Conservation (phyloP, 768 basidiomycete genomes). For the Phaeolepiota aurea region DNA sequence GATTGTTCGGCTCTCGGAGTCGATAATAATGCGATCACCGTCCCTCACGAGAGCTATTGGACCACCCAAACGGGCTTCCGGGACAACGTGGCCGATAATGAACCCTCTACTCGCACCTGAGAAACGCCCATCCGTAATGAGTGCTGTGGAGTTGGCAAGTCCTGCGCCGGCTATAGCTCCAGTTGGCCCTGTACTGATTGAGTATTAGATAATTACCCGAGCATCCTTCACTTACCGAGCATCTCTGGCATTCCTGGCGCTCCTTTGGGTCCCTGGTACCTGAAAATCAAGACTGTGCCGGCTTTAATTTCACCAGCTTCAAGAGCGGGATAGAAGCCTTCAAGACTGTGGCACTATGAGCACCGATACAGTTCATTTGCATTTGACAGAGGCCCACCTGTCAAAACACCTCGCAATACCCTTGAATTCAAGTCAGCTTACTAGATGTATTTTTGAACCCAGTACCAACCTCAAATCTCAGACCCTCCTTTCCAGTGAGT, state of each 20-base stretch:
- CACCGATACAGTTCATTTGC: not conserved
- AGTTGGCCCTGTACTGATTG: conserved; percentile 50
- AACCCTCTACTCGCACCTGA: conserved; percentile 64
- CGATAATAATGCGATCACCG: conserved; percentile 73
- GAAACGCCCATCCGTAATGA: conserved; percentile 88
- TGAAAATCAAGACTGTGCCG: conserved; percentile 72
- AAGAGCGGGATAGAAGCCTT: conserved; percentile 67
- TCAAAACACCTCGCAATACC: conserved; percentile 77
- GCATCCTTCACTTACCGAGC: conserved; percentile 22
- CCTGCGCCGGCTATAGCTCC: conserved; percentile 82
- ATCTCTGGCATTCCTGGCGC: conserved; percentile 91
- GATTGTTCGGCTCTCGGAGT: conserved; percentile 55
- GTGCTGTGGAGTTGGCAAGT: conserved; percentile 64
- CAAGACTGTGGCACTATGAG: conserved; percentile 34
- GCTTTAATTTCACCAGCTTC: conserved; percentile 67
- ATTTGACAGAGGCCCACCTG: conserved; percentile 26
- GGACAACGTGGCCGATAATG: conserved; percentile 50
- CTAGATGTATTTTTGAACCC: not conserved
- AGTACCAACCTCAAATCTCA: conserved; percentile 60
- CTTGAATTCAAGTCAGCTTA: conserved; percentile 20
- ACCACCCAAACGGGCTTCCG: conserved; percentile 68
- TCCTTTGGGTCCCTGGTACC: conserved; percentile 86
- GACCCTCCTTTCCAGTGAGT: conserved; percentile 88
- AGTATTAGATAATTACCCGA: not conserved
- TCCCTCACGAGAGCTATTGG: conserved; percentile 84